Percentiles rank a stretch among this genome's conserved stretches.
These are phyloP conservation scores for Knufia fluminis DNA, from an alignment of 2,329 filamentous ascomycete species.

Conservation along the genomic window DNA sequence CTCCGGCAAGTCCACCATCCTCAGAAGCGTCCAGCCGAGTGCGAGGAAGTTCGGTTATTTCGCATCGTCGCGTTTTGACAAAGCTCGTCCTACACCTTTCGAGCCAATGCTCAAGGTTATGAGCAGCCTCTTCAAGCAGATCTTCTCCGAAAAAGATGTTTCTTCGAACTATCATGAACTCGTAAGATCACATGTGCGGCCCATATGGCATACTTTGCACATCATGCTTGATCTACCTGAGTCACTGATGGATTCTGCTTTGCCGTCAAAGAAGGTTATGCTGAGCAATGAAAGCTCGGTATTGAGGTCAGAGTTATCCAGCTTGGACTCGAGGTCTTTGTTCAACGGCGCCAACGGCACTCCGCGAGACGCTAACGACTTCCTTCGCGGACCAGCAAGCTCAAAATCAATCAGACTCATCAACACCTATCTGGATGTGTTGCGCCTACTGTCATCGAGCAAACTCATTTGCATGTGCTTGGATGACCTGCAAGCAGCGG, in stretches of 20 bases:
- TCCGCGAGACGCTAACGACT: constrained; percentile 23
- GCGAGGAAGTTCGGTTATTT: constrained; percentile 53
- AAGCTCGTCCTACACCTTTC: constrained; percentile 50
- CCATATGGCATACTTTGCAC: constrained; percentile 50
- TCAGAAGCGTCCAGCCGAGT: constrained; percentile 48
- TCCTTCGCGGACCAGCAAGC: constrained; percentile 32
- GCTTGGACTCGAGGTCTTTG: constrained; percentile 11
- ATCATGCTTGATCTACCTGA: constrained; percentile 55
- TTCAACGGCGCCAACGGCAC: neutral
- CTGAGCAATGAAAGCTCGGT: constrained; percentile 1
- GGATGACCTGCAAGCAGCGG: constrained; percentile 85
- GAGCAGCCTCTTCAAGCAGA: constrained; percentile 53
- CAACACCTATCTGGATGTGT: constrained; percentile 78
- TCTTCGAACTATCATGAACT: constrained; percentile 52
- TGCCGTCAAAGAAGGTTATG: constrained; percentile 28
- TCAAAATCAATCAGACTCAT: constrained; percentile 60
- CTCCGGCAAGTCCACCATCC: constrained; percentile 51
- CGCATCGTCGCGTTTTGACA: constrained; percentile 51
- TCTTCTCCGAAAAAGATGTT: constrained; percentile 56
- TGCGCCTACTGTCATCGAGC: constrained; percentile 70
- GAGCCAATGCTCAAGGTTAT: constrained; percentile 53
- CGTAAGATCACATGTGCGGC: constrained; percentile 45
- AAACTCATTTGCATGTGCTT: constrained; percentile 83
- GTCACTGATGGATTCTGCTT: constrained; percentile 45
- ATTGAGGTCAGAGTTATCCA: constrained; percentile 18